phyloP scores from a whole-genome alignment of 495 filamentous ascomycete genomes.

The Diplogelasinospora grovesii region DNA sequence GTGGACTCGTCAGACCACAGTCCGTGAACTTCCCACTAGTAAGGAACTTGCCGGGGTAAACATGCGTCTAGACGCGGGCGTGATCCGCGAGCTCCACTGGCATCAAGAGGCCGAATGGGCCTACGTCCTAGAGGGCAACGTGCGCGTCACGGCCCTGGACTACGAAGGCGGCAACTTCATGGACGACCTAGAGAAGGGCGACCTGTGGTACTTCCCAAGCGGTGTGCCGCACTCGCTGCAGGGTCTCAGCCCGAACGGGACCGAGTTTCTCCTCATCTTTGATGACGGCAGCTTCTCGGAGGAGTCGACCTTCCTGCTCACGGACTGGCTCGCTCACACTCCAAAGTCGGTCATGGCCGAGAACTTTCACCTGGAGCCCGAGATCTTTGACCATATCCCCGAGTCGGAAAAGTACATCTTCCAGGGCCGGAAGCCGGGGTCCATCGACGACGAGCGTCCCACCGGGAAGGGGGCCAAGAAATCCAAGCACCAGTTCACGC shows the following conservation, averaged over 20 bases:
- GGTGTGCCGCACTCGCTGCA: slow-evolving; percentile 66
- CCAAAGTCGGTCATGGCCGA: slow-evolving; percentile 56
- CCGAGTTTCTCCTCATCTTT: slow-evolving; percentile 65
- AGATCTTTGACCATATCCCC: slow-evolving; percentile 54
- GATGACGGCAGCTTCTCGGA: slow-evolving; percentile 64
- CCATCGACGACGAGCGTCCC: slow-evolving; percentile 38
- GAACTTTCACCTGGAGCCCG: slow-evolving; percentile 56
- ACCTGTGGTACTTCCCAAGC: slow-evolving; percentile 71
- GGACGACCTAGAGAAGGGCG: slow-evolving; percentile 61
- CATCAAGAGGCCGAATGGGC: slow-evolving; percentile 68
- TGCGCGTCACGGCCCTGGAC: slow-evolving; percentile 60
- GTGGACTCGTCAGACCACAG: slow-evolving; percentile 62
- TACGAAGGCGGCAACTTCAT: slow-evolving; percentile 62
- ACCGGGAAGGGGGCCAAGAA: slow-evolving; percentile 45
- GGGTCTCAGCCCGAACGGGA: slow-evolving; percentile 57
- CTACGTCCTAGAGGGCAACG: slow-evolving; percentile 54
- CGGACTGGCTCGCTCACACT: slow-evolving; percentile 62
- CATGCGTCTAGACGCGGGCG: slow-evolving; percentile 59
- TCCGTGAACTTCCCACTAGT: slow-evolving; percentile 53
- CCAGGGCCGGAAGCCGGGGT: slow-evolving; percentile 45
- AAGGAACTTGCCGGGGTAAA: slow-evolving; percentile 59
- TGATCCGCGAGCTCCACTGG: slow-evolving; percentile 70
- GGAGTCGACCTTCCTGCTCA: slow-evolving; percentile 62
- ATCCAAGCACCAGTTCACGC: slow-evolving; percentile 53
- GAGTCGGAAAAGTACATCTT: slow-evolving; percentile 63